phyloP scores from a whole-genome alignment of 2,329 filamentous ascomycete genomes.

The Westerdykella aurantiaca region DNA sequence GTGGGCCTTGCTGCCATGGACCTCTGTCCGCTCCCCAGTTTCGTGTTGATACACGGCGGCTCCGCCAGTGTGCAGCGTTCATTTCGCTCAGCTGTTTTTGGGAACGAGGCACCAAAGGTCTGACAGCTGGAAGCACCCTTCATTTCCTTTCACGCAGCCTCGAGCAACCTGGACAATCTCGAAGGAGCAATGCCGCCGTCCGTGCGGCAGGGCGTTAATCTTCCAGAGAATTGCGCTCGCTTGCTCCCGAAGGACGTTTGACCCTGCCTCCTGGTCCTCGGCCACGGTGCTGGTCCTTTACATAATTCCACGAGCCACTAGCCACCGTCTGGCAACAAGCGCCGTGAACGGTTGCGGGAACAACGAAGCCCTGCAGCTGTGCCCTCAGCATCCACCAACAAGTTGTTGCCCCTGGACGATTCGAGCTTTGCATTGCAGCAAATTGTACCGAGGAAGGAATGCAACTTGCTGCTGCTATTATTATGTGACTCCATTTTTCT shows the following conservation, averaged over 20 bases:
- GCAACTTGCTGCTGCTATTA: background rate
- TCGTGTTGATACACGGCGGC: constrained; percentile 32
- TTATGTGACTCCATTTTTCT: background rate
- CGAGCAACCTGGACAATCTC: constrained; percentile 21
- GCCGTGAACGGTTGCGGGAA: background rate
- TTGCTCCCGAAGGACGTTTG: constrained; percentile 35
- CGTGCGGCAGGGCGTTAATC: constrained; percentile 33
- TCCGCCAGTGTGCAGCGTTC: constrained; percentile 28
- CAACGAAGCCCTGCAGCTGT: no score
- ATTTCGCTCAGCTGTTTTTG: constrained; percentile 30
- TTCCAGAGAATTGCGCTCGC: constrained; percentile 30
- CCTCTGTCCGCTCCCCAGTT: constrained; percentile 23
- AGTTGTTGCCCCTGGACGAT: background rate
- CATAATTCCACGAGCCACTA: constrained; percentile 23
- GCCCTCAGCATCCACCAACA: no score
- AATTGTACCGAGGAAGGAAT: background rate
- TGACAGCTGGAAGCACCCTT: constrained; percentile 32
- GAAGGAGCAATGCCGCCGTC: constrained; percentile 21
- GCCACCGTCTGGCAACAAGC: background rate
- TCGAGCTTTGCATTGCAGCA: background rate
- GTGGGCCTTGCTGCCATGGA: constrained; percentile 5
- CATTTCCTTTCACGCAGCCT: constrained; percentile 33
- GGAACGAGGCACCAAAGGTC: constrained; percentile 26
- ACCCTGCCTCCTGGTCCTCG: constrained; percentile 31
- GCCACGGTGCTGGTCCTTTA: constrained; percentile 17